phyloP scores from a whole-genome alignment of 176 grass and related monocot species.

The Lolium perenne region DNA sequence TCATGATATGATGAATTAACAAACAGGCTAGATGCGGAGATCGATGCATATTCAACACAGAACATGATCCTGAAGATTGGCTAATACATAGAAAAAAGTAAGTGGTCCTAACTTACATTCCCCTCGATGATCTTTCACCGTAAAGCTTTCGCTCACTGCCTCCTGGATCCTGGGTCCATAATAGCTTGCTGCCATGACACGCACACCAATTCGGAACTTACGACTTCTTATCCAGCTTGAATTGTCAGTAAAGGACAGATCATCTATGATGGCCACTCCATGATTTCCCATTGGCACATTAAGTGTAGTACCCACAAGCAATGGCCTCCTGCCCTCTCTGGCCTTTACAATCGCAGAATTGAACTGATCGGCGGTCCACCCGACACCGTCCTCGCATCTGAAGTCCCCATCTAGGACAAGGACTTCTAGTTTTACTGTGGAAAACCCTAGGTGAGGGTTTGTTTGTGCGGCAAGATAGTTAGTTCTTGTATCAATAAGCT shows the following conservation, averaged over 20 bases:
- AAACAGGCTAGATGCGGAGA: not conserved
- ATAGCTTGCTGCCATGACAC: slow-evolving; percentile 8
- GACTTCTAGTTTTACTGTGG: slow-evolving; percentile 53
- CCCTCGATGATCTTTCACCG: slow-evolving; percentile 78
- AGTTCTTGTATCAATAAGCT: slow-evolving; percentile 37
- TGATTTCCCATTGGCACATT: slow-evolving; percentile 34
- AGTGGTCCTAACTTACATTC: slow-evolving; percentile 53
- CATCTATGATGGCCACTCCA: slow-evolving; percentile 47
- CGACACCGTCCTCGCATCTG: slow-evolving; percentile 20
- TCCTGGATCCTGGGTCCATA: slow-evolving; percentile 51
- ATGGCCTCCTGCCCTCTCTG: slow-evolving; percentile 57
- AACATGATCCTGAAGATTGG: not conserved
- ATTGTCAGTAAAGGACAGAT: slow-evolving; percentile 73
- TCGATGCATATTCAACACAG: not conserved
- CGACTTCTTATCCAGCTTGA: slow-evolving; percentile 74
- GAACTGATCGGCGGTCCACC: slow-evolving; percentile 64
- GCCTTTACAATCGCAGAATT: slow-evolving; percentile 42
- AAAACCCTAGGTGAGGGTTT: not conserved
- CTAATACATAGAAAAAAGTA: not conserved
- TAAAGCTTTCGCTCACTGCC: slow-evolving; percentile 65
- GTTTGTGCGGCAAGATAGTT: not conserved
- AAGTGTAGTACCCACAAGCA: slow-evolving; percentile 46
- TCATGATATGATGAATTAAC: not conserved
- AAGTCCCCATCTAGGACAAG: slow-evolving; percentile 77
- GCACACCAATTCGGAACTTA: slow-evolving; percentile 64